Evolutionary conservation across 257 asterid genomes (phyloP), one percentile per base, ranked within the genome.

Genomic region (Salvia rosmarinus): DNA sequence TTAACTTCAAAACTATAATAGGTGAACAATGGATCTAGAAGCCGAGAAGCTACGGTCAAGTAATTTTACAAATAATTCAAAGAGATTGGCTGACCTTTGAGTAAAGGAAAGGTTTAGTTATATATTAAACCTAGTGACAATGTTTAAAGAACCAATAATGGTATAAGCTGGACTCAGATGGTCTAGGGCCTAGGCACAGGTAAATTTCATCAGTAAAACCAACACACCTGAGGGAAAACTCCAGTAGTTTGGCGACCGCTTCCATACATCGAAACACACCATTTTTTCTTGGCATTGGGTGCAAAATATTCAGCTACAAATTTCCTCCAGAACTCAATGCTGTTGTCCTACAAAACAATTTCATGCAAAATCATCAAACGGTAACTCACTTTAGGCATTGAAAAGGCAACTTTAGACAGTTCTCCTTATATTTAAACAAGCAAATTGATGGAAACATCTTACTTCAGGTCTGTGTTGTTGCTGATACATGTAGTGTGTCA

Each of bases 231-330:
- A 69, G 96, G 95, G 64, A 88, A 88, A 77, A 91, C 99, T 73
- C 98, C 99, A 62, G 85, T 89, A 9, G 96, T 84, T 80, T 91
- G 99, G 72, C 99, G 96, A 40, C 96, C 96, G 71, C 84, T 89
- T 80, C 98, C 98, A 80, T 95, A 95, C 98, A 91, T 88, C 2
- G 99, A 95, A 47, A 95, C 96, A 34, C 99, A 95, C 99, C 96
- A 95, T 71, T 88, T 95, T 76, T 95, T 95, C 95, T 89, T 95
- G 59, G 99, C 98, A 83, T 87, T 88, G 30, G 98, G 96, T 8
- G 96, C 91, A 81, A 94, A 94, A 71, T 82, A 94, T 81, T 94
- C 99, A 0, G 85, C 86, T 2, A 91, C 99, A 82, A 91, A 95
- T 79, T 89, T 91, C 62, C 96, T 83, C 99, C 99, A 92, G 74